Conservation (phyloP, 257 asterid species). For the Euphrasia confusa region DNA sequence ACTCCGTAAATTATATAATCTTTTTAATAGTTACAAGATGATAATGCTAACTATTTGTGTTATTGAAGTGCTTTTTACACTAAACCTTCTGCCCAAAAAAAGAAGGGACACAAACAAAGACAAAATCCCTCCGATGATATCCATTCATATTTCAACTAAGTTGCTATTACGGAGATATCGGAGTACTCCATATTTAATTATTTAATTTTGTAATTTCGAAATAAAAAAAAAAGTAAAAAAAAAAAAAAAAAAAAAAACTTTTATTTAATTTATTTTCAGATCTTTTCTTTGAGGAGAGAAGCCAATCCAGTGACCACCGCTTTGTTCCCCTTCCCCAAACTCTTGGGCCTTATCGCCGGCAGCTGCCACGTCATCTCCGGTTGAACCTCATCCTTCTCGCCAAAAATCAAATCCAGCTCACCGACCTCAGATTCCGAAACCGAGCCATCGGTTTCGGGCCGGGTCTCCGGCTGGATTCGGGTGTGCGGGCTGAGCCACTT, state of each 20-base stretch:
- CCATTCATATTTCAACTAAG: conserved; percentile 23
- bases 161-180: conserved; percentile 18
- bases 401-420: conserved; percentile 63
- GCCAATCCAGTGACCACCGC: conserved; percentile 79
- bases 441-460: conserved; percentile 18
- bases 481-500: conserved; percentile 76
- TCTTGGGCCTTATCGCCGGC: conserved; percentile 67
- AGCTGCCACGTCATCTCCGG: conserved; percentile 59
- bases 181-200: conserved; percentile 18
- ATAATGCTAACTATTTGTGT: too few relatives aligned
- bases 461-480: conserved; percentile 32
- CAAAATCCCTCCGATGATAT: conserved; percentile 18
- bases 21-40: too few relatives aligned
- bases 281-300: conserved; percentile 73
- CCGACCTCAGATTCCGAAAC: conserved; percentile 45
- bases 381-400: conserved; percentile 37
- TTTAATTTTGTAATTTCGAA: conserved; percentile 25
- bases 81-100: conserved; percentile 28
- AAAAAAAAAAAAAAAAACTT: conserved; percentile 33
- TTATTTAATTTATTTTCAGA: conserved; percentile 24
- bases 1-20: too few relatives aligned
- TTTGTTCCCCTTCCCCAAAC: conserved; percentile 54
- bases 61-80: conserved; percentile 22
- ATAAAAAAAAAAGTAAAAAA: not conserved
- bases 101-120: conserved; percentile 5